Evolutionary conservation across 768 basidiomycete species (phyloP), one percentile per base, ranked within the genome.

Genomic region (Agrocybe chaxingu): DNA sequence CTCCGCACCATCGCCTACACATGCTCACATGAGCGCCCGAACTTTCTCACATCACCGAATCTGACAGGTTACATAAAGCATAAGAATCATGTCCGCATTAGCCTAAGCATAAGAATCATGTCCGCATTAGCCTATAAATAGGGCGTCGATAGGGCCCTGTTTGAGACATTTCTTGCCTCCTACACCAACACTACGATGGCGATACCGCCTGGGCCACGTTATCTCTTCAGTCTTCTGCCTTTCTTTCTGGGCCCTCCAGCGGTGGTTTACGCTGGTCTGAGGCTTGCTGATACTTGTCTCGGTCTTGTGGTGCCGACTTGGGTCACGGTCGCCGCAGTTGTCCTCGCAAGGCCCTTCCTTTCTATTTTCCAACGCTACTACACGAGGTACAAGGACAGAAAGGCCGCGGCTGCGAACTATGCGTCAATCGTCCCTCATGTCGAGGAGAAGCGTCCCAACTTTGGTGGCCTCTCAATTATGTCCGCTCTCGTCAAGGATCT

Each of bases 351-450:
- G 8, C 56, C 56, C 3, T 6, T 50, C 1, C 41, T 57, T 4
- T 54, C 48, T 31, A 37, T 57, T 13, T 57, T 57, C 19, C 47
- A 52, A 13, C 50, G 56, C 13, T 57, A 57, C 33, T 50, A 54
- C 34, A 49, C 42, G 2, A 40, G 56, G 49, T 52, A 49, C 29
- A 40, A 41, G n/a, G 53, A 54, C 38, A 10, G 38, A 3, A 45
- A 43, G 16, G 47, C 49, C 11, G 56, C 56, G 31, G 52, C 44
- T 24, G 43, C 50, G 7, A 45, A 46, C 31, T 42, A 42, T 41
- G 52, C 53, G 1, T 54, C 46, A 16, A 43, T 54, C 8, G 45
- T 54, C 9, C 53, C 53, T 35, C 50, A 54, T 36, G 51, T 57
- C 1, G 39, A 53, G 31, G 55, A 57, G 41, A 50, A 50, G 31